These are phyloP conservation scores for Aeschynomene evenia DNA, from an alignment of 306 rosid species.

Conservation along the genomic window DNA sequence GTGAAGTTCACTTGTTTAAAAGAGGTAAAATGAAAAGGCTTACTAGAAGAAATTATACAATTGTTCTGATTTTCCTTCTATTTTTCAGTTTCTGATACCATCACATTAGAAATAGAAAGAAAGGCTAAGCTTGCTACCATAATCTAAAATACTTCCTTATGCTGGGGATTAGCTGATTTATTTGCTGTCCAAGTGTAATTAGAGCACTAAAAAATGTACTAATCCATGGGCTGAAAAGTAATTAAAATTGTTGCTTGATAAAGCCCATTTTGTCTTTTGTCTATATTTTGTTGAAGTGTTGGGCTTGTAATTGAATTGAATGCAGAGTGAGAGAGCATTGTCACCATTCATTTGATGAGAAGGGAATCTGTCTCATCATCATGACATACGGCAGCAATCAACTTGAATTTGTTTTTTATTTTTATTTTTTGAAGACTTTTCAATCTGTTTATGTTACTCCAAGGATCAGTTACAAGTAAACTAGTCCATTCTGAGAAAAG, in stretches of 20 bases:
- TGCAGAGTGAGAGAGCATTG: background rate
- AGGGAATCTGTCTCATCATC: background rate
- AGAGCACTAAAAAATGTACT: background rate
- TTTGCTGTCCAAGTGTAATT: background rate
- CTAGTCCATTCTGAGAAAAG: background rate
- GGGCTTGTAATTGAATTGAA: slow-evolving; percentile 27
- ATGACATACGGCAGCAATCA: background rate
- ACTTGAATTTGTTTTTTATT: background rate
- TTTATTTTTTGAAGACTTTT: too few species aligned
- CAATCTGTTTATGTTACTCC: background rate
- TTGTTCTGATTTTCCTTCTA: background rate
- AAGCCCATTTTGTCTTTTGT: slow-evolving; percentile 25
- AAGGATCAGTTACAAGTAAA: background rate
- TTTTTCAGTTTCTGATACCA: background rate
- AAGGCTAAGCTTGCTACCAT: background rate
- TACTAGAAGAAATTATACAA: background rate
- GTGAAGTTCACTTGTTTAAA: background rate
- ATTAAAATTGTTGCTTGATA: slow-evolving; percentile 5
- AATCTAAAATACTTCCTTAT: background rate
- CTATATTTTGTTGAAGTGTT: background rate
- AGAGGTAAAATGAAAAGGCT: background rate
- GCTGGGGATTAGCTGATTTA: background rate
- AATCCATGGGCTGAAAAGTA: slow-evolving; percentile 17
- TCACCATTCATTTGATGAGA: background rate
- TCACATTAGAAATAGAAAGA: background rate